Evolutionary conservation across 768 basidiomycete species (phyloP), one percentile per base, ranked within the genome.

Genomic region (Lactarius psammicola): DNA sequence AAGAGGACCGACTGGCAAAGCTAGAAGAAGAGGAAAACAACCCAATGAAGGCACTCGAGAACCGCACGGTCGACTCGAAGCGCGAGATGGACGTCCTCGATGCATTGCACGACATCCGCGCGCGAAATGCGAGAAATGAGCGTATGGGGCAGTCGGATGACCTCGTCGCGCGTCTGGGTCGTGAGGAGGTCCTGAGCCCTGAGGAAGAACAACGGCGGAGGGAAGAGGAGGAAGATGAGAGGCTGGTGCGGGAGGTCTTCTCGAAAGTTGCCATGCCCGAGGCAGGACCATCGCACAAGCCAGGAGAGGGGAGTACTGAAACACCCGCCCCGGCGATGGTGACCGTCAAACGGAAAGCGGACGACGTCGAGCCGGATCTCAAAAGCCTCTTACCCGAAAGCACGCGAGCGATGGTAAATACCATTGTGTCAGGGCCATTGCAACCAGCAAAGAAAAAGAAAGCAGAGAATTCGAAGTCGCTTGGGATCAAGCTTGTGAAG

Each of bases 81-180:
- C 85, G 95, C 59, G 96, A 98, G 78, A 99, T 99, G 97, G 97
- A 98, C 73, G 90, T 96, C 62, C 83, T 98, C 70, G 97, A 99
- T 74, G 94, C 94, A 15, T 80, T 99, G 64, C 94, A 97, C 74
- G 95, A 98, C 68, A 93, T 95, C 65, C 82, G 92, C 61, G 90
- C 90, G 13, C 81, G 88, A 60, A 95, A 95, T 74, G 89, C 93
- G 2, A 84, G 95, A 63, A 93, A 94, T 70, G 96, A 98, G 70
- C 82, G 94, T 34, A 80, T 93, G 26, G 94, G 91, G 18, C 85
- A 92, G 51, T 78, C 85, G 0, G 87, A 87, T 10, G 89, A 92
- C 71, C 75, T 96, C 46, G 68, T 87, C 26, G 87, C 84, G 6
- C 81, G 87, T 60, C 73, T 92, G 40, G 81, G 78, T 6, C 75